Evolutionary conservation across 1,284 basidiomycete species (phyloP), one percentile per base, ranked within the genome.

Genomic region (Microbotryum intermedium): DNA sequence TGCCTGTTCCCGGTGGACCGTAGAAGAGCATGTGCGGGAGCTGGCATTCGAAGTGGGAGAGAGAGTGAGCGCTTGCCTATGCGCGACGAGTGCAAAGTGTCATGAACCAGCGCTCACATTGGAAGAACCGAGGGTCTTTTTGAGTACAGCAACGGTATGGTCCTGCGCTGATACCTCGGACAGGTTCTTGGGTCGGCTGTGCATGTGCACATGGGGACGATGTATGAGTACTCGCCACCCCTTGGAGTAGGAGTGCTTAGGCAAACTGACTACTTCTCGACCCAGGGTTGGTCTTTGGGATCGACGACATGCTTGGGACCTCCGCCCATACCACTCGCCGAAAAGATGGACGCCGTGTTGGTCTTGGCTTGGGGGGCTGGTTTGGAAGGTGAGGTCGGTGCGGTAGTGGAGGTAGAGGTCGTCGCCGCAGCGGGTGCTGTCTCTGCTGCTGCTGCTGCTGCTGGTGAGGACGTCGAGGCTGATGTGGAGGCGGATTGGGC

Each of bases 21-120:
- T 99, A 99, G 79, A 99, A 98, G 54, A 99, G 80, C 94, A 98
- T 98, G 73, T 99, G 95, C 2, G 95, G 94, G 50, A 99, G 81
- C 94, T 98, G 73, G 8, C 56, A 51, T 20, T 16, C 28, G 53
- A 42, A 9, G 3, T 16, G 16, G 34, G 16, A 1, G 1, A 20
- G 54, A n/a, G 52, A 16, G 54, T 6, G 7, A 3, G 44, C 43
- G 45, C n/a, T n/a, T n/a, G n/a, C n/a, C n/a, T n/a, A n/a, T n/a
- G n/a, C n/a, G n/a, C n/a, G n/a, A n/a, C 16, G 26, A 23, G 11
- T 54, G 16, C 23, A 34, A 42, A 11, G 21, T 20, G 9, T 20
- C 21, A 29, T n/a, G n/a, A n/a, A n/a, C n/a, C n/a, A n/a, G n/a
- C n/a, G 62, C 81, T 53, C 72, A 95, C 93, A 77, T 99, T 98